Base-by-base conservation (phyloP, 2,329 filamentous ascomycete genomes). In the Lecanosticta acicola region DNA sequence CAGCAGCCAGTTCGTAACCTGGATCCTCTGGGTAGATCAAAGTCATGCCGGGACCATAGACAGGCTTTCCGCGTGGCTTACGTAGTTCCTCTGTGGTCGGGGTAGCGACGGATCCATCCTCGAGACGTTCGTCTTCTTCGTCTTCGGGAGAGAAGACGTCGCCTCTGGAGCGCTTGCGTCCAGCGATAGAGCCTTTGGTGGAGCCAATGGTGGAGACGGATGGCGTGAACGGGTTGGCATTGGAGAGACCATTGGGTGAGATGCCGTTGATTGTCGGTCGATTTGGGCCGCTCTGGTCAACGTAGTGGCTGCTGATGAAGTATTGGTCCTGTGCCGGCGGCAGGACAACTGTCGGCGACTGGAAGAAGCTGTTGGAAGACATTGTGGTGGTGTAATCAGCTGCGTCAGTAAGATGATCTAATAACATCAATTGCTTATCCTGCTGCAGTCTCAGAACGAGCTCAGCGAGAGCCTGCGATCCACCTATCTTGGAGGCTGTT, bases 101-200 rank as follows among this genome's bases (percentile, higher is more conserved):
- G 57, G 65, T 53, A 42, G 66, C 53, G 49, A 72, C 66, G 45
- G 72, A 64, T 65, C 77, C 76, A 60, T 81, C 68, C 61, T 67
- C 66, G 21, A 52, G 46, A 40, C 60, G 60, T 39, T 68, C 68
- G 49, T 80, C 74, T 55, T 82, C 78, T 43, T 86, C 79, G 58
- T 87, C 85, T 53, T 76, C 70, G 19, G 76, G 74, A 29, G 50
- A 52, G 50, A 56, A 51, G 46, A 85, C 83, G 66, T 90, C 85
- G 59, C 86, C 83, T 62, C 85, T 78, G 51, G 84, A 87, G 57
- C 85, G 82, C 70, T 90, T 90, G 63, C 84, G 81, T 55, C 85
- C 83, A 56, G 79, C 78, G 53, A 71, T 60, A 18, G 62, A 61
- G 38, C 54, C 51, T 38, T 59, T 51, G 18, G 61, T 61, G 16